phyloP scores from a whole-genome alignment of 306 rosid genomes.

The Dicorynia guianensis region DNA sequence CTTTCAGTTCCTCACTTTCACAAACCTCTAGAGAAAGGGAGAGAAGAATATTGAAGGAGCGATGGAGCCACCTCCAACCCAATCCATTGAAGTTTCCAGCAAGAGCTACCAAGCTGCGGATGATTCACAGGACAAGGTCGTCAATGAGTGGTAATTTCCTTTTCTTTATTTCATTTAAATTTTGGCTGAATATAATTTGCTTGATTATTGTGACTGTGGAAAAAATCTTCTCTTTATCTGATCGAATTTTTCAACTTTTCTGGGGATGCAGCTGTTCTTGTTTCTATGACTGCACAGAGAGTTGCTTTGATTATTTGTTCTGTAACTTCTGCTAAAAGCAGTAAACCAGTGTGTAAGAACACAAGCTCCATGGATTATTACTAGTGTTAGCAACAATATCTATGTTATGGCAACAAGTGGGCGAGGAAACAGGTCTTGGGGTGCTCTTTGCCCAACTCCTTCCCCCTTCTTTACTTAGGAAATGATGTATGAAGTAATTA shows the following conservation, averaged over 20 bases:
- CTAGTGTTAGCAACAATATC: background rate
- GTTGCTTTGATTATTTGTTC: conserved; percentile 56
- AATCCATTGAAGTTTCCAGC: conserved; percentile 55
- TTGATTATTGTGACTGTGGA: background rate
- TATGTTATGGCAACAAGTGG: background rate
- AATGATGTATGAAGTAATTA: background rate
- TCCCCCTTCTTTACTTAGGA: background rate
- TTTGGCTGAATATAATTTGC: background rate
- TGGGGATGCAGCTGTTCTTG: conserved; percentile 59
- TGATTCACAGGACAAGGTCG: conserved; percentile 50
- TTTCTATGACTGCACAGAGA: conserved; percentile 51
- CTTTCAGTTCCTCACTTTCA: background rate
- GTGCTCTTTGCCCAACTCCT: no score
- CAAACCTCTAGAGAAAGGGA: background rate
- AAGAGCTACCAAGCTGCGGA: conserved; percentile 31
- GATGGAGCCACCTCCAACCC: conserved; percentile 69
- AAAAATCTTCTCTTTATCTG: background rate
- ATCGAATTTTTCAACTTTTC: background rate
- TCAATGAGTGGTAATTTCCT: conserved; percentile 49
- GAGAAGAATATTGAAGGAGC: conserved; percentile 26
- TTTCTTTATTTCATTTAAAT: background rate
- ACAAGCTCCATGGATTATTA: background rate
- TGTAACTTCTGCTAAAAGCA: conserved; percentile 41
- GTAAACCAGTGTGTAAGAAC: no score
- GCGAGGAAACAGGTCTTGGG: background rate